These are phyloP conservation scores for Hypsizygus ulmarius DNA, from an alignment of 1,284 basidiomycete genomes.

Conservation along the genomic window DNA sequence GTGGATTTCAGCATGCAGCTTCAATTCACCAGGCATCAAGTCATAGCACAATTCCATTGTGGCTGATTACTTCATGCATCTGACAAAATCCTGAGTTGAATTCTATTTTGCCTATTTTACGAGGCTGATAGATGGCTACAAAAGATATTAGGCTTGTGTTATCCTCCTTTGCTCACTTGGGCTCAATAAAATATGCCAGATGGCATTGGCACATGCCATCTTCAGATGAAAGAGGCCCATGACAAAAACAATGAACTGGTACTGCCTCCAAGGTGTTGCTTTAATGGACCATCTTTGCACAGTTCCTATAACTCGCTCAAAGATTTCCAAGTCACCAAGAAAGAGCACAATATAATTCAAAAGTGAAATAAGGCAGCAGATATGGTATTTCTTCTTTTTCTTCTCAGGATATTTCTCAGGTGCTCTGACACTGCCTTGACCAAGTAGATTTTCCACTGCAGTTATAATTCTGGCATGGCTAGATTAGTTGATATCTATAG, in stretches of 20 bases:
- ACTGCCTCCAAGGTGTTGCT: conserved; percentile 16
- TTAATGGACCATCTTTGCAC: conserved; percentile 27
- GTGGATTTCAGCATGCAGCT: no score
- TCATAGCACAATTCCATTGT: conserved; percentile 13
- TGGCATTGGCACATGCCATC: conserved; percentile 34
- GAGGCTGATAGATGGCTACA: neutral
- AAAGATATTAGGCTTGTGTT: conserved; percentile 20
- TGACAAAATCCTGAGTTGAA: conserved; percentile 27
- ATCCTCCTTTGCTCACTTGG: conserved; percentile 16
- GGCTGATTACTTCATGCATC: conserved; percentile 32
- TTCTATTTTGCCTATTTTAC: conserved; percentile 20
- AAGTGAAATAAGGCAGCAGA: no score
- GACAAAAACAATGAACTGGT: conserved; percentile 28
- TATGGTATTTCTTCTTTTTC: no score
- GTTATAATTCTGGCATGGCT: no score
- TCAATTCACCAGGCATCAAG: neutral
- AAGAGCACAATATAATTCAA: no score
- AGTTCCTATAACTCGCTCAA: no score
- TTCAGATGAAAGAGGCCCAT: conserved; percentile 34
- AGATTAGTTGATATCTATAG: no score
- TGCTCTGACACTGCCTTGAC: no score
- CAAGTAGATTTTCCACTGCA: no score
- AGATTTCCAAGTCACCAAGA: no score
- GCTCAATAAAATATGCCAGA: conserved; percentile 29
- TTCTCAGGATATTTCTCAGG: no score